These are phyloP conservation scores for Globisporangium rhizosaccharum DNA, from an alignment of 352 stramenopile species.

Conservation along the genomic window DNA sequence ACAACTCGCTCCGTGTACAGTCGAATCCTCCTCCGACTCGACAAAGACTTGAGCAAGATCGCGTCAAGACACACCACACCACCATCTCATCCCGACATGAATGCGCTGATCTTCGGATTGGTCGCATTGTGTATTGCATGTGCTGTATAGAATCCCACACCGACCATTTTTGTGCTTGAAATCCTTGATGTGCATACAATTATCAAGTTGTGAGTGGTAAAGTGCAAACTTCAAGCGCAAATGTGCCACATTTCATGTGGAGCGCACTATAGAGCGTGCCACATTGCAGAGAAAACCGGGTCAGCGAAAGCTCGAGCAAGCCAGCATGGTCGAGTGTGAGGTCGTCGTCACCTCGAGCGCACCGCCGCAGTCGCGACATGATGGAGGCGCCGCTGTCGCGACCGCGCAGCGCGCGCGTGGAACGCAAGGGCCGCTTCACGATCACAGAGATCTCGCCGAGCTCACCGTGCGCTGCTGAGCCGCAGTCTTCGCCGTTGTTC, in stretches of 20 bases:
- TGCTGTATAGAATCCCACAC: not conserved
- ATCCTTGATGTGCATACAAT: too few relatives aligned
- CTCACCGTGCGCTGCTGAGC: constrained; percentile 31
- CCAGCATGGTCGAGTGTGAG: too few relatives aligned
- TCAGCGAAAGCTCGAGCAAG: not conserved
- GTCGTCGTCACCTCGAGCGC: too few relatives aligned
- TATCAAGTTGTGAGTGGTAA: too few relatives aligned
- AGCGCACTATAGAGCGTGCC: too few relatives aligned
- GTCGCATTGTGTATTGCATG: not conserved
- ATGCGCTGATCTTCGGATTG: not conserved
- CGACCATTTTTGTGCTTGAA: too few relatives aligned
- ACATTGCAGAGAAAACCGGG: too few relatives aligned
- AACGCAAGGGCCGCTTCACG: constrained; percentile 76
- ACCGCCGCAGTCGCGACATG: not conserved
- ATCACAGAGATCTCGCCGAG: constrained; percentile 73
- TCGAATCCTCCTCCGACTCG: not conserved
- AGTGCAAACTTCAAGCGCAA: too few relatives aligned
- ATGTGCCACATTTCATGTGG: too few relatives aligned
- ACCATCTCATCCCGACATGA: not conserved
- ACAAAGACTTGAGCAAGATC: not conserved
- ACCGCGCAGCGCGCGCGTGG: constrained; percentile 36
- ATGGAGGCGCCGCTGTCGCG: constrained; percentile 34
- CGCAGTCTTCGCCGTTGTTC: constrained; percentile 13
- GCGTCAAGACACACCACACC: not conserved
- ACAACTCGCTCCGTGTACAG: not conserved